These are phyloP conservation scores for Pinus albicaulis DNA, from an alignment of 75 land plant species.

Conservation along the genomic window DNA sequence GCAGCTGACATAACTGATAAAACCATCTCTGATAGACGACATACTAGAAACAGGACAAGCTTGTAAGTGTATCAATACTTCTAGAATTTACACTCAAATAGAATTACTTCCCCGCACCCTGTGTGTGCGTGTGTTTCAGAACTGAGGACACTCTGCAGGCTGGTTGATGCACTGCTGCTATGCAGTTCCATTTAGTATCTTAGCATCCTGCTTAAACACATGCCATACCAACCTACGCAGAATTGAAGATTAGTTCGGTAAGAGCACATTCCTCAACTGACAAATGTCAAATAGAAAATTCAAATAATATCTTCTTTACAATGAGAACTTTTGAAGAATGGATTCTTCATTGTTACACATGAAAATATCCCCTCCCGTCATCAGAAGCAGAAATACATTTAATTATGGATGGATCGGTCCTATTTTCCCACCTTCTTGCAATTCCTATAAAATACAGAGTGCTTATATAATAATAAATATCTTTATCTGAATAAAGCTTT, in stretches of 20 bases:
- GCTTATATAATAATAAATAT: background rate
- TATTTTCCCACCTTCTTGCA: background rate
- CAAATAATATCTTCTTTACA: constrained; percentile 1
- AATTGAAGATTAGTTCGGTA: too few species aligned
- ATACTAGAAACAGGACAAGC: background rate
- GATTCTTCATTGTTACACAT: background rate
- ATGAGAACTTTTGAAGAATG: background rate
- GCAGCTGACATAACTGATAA: background rate
- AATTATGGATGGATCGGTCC: background rate
- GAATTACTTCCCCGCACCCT: background rate
- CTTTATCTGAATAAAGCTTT: background rate
- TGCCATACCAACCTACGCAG: background rate
- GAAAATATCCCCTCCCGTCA: background rate
- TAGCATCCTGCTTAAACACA: constrained; percentile 5
- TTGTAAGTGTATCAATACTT: constrained; percentile 2
- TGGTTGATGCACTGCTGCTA: constrained; percentile 1
- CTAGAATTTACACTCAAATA: background rate
- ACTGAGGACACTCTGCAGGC: background rate
- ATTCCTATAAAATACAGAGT: constrained; percentile 2
- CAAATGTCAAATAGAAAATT: background rate
- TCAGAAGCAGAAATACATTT: background rate
- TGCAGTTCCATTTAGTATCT: background rate
- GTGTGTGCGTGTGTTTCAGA: background rate
- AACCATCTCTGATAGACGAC: background rate
- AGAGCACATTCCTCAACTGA: background rate